These are phyloP conservation scores for Aspergillus sojae DNA, from an alignment of 2,329 filamentous ascomycete species.

Conservation along the genomic window DNA sequence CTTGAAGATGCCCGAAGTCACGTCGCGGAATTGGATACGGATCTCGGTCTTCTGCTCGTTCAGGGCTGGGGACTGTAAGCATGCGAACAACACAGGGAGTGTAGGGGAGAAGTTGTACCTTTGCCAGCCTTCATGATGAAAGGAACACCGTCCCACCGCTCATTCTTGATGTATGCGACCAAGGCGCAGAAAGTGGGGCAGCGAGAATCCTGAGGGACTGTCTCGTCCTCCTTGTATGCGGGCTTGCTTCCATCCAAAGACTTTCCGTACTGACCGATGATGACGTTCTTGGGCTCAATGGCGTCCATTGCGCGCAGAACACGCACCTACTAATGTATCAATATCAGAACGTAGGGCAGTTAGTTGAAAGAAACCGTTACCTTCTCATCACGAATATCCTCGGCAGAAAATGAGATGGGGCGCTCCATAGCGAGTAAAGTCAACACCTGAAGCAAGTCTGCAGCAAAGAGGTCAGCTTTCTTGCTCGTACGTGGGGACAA, in stretches of 20 bases:
- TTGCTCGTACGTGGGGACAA: not conserved
- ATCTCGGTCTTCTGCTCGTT: slow-evolving; percentile 99
- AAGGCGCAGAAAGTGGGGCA: slow-evolving; percentile 98
- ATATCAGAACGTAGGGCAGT: not conserved
- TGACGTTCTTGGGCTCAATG: slow-evolving; percentile 99
- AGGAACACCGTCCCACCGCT: slow-evolving; percentile 97
- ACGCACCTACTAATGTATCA: slow-evolving; percentile 59
- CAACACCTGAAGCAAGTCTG: slow-evolving; percentile 87
- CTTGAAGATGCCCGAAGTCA: slow-evolving; percentile 99
- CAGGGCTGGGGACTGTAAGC: slow-evolving; percentile 59
- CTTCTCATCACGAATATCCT: slow-evolving; percentile 98
- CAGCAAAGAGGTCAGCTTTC: slow-evolving; percentile 22
- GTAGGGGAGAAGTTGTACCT: slow-evolving; percentile 41
- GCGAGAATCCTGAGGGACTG: slow-evolving; percentile 92
- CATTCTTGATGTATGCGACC: slow-evolving; percentile 98
- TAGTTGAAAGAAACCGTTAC: slow-evolving; percentile 26
- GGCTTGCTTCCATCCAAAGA: slow-evolving; percentile 96
- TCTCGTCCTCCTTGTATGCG: slow-evolving; percentile 97
- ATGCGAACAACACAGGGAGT: not conserved
- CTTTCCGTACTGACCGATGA: slow-evolving; percentile 97
- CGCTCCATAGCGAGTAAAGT: slow-evolving; percentile 97
- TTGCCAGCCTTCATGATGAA: slow-evolving; percentile 99
- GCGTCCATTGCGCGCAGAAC: slow-evolving; percentile 90
- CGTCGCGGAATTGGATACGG: slow-evolving; percentile 98
- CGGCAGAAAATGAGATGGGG: slow-evolving; percentile 95